These are phyloP conservation scores for Talaromyces funiculosus DNA, from an alignment of 2,329 filamentous ascomycete species.

Conservation along the genomic window DNA sequence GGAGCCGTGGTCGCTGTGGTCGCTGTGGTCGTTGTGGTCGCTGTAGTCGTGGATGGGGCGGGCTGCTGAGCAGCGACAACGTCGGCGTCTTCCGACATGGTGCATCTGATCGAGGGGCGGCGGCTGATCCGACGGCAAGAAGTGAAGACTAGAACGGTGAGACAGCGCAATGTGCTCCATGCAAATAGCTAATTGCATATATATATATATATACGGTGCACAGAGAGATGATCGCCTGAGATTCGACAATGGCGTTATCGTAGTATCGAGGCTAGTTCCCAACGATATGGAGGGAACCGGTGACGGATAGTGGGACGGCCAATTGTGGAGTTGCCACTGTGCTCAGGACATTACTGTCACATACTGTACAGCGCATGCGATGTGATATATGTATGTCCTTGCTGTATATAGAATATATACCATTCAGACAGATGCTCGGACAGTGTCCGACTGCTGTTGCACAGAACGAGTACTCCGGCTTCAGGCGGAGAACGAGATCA, in stretches of 20 bases:
- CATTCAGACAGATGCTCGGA: neutral
- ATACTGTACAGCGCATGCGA: neutral
- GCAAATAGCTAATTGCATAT: neutral
- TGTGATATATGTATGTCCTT: neutral
- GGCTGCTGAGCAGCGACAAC: slow-evolving; percentile 16
- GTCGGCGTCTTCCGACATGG: slow-evolving; percentile 12
- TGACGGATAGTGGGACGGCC: slow-evolving; percentile 1
- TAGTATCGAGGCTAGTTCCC: neutral
- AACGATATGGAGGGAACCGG: neutral
- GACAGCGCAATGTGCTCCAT: neutral
- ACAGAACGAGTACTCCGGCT: neutral
- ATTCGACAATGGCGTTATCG: neutral
- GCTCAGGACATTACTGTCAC: neutral
- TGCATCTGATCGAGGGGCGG: slow-evolving; percentile 6
- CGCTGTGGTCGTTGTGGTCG: slow-evolving; percentile 21
- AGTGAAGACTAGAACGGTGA: neutral
- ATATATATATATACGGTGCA: neutral
- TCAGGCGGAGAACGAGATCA: neutral
- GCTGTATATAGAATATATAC: neutral
- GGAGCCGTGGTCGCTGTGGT: slow-evolving; percentile 27
- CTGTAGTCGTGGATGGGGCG: slow-evolving; percentile 22
- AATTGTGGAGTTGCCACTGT: neutral
- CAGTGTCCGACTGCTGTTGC: neutral
- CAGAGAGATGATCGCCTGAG: neutral
- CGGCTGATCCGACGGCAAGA: neutral